Conservation (phyloP, 352 stramenopile species). For the Phytopythium cucurbitacearum region DNA sequence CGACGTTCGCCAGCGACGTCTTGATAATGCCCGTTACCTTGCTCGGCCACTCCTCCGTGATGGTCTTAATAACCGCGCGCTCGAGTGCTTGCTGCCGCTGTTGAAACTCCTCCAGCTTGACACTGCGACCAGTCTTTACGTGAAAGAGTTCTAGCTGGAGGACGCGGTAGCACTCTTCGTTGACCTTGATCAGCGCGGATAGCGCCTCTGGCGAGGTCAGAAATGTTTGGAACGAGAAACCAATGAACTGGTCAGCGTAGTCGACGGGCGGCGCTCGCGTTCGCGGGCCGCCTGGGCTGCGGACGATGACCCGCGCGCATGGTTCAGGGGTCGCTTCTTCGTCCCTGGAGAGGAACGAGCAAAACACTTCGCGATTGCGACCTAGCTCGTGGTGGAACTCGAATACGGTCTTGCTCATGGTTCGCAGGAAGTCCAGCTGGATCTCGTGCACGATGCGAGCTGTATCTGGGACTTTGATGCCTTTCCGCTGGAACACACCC, state of each 20-base stretch:
- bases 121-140: conserved; percentile 62
- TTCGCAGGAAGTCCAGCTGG: conserved; percentile 88
- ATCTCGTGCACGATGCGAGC: conserved; percentile 84
- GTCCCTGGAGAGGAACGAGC: conserved; percentile 38
- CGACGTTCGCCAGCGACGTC: conserved; percentile 61
- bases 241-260: conserved; percentile 85
- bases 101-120: conserved; percentile 86
- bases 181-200: conserved; percentile 71
- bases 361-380: conserved; percentile 59
- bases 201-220: conserved; percentile 75
- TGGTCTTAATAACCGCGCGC: conserved; percentile 62
- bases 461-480: conserved; percentile 63
- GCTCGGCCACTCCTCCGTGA: conserved; percentile 79
- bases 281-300: conserved; percentile 9
- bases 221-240: conserved; percentile 86
- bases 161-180: conserved; percentile 81
- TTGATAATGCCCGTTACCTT: conserved; percentile 73
- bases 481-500: conserved; percentile 62
- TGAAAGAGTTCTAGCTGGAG: conserved; percentile 79
- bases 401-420: conserved; percentile 91
- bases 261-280: conserved; percentile 54
- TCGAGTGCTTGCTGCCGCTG: conserved; percentile 76
- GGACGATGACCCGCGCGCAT: conserved; percentile 36
- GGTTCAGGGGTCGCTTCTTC: conserved; percentile 34
- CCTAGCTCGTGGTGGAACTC: conserved; percentile 58